Evolutionary conservation across 2,329 filamentous ascomycete genomes (phyloP).

Genomic region (Verticillium albo-atrum): DNA sequence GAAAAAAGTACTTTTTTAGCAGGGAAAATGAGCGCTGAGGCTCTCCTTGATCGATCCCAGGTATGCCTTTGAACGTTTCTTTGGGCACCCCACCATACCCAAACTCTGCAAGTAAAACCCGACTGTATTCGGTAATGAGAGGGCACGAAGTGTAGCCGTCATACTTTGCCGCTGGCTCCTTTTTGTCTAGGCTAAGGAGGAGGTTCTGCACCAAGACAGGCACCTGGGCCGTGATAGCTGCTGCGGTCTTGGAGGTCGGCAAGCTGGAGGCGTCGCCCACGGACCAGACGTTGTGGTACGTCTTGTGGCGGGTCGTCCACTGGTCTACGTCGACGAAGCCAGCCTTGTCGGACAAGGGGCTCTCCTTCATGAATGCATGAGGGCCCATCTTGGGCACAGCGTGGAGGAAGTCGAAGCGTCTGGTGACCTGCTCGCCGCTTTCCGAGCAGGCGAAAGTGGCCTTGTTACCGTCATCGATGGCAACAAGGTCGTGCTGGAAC

Average conservation of each 20-base stretch:
- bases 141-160: slow-evolving; percentile 42
- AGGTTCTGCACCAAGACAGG: slow-evolving; percentile 39
- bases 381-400: slow-evolving; percentile 26
- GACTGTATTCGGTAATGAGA: slow-evolving; percentile 36
- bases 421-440: slow-evolving; percentile 22
- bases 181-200: slow-evolving; percentile 26
- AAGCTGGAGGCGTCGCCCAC: slow-evolving; percentile 32
- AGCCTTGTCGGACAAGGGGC: slow-evolving; percentile 9
- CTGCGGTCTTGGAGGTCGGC: slow-evolving; percentile 38
- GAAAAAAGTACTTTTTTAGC: slow-evolving; percentile 40
- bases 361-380: slow-evolving; percentile 16
- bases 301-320: slow-evolving; percentile 13
- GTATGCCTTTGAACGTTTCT: slow-evolving; percentile 33
- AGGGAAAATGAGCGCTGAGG: slow-evolving; percentile 34
- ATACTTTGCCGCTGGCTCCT: slow-evolving; percentile 26
- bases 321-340: slow-evolving; percentile 17
- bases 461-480: slow-evolving; percentile 23
- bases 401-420: slow-evolving; percentile 29
- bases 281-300: slow-evolving; percentile 33
- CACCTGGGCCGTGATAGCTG: slow-evolving; percentile 37
- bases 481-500: slow-evolving; percentile 33
- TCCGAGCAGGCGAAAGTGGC: slow-evolving; percentile 28
- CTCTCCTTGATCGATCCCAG: slow-evolving; percentile 30
- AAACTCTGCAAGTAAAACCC: slow-evolving; percentile 43
- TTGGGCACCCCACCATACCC: slow-evolving; percentile 41